Evolutionary conservation across 495 filamentous ascomycete genomes (phyloP).

Genomic region (Entonaema liquescens): DNA sequence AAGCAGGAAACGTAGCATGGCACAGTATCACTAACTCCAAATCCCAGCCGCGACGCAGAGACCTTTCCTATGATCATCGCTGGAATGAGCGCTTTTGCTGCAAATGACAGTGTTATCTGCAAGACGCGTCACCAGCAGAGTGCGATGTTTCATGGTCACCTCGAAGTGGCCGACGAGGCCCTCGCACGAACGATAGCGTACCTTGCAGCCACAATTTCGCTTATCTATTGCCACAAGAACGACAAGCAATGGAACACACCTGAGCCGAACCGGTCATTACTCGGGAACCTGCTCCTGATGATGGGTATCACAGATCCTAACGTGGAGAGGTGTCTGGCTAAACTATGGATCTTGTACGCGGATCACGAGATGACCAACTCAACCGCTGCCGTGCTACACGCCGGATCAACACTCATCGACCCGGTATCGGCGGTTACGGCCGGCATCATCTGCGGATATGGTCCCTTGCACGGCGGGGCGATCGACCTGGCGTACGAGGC

Average conservation of each 20-base stretch:
- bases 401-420: constrained; percentile 53
- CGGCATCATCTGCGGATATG: constrained; percentile 60
- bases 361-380: constrained; percentile 66
- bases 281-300: constrained; percentile 45
- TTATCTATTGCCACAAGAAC: constrained; percentile 53
- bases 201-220: constrained; percentile 50
- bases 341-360: constrained; percentile 56
- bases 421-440: constrained; percentile 51
- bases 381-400: constrained; percentile 59
- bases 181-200: constrained; percentile 54
- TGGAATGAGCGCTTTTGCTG: constrained; percentile 50
- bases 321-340: constrained; percentile 50
- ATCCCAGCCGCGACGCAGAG: constrained; percentile 31
- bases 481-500: constrained; percentile 63
- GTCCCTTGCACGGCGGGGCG: constrained; percentile 66
- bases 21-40: constrained; percentile 10
- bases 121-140: constrained; percentile 49
- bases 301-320: constrained; percentile 42
- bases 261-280: constrained; percentile 34
- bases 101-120: constrained; percentile 44
- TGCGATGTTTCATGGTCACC: constrained; percentile 52
- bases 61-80: constrained; percentile 46
- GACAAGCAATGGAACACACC: constrained; percentile 55
- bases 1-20: neutral
- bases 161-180: constrained; percentile 50